Evolutionary conservation across 2,329 filamentous ascomycete species (phyloP).

Genomic region (Colletotrichum euphorbiae): DNA sequence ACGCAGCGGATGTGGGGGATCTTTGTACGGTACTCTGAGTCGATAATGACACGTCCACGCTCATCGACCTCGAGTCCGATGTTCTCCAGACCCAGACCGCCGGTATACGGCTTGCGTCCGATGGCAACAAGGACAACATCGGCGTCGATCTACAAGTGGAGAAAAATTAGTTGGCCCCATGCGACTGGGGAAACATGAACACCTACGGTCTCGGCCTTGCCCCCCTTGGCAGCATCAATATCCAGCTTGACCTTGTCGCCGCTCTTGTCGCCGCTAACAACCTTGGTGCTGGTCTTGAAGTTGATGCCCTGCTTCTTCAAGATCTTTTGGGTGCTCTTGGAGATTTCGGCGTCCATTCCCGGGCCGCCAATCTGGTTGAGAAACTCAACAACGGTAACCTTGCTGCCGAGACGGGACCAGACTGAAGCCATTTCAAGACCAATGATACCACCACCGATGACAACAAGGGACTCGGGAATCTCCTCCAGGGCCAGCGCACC

Average conservation of each 20-base stretch:
- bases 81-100: slow-evolving; percentile 92
- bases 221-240: slow-evolving; percentile 93
- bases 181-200: neutral
- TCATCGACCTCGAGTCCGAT: slow-evolving; percentile 93
- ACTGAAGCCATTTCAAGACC: slow-evolving; percentile 98
- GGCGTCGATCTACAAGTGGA: slow-evolving; percentile 76
- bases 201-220: slow-evolving; percentile 89
- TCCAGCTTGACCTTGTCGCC: slow-evolving; percentile 84
- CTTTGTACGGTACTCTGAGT: slow-evolving; percentile 99
- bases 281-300: slow-evolving; percentile 98
- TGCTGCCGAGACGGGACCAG: slow-evolving; percentile 91
- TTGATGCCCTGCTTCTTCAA: slow-evolving; percentile 97
- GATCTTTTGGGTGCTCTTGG: slow-evolving; percentile 92
- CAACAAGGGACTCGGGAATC: slow-evolving; percentile 95
- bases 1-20: slow-evolving; percentile 96
- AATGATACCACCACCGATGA: slow-evolving; percentile 98
- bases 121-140: slow-evolving; percentile 98
- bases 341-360: slow-evolving; percentile 95
- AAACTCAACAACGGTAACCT: slow-evolving; percentile 98
- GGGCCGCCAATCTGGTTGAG: slow-evolving; percentile 95
- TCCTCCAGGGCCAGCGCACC: slow-evolving; percentile 90
- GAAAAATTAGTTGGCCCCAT: slow-evolving; percentile 33
- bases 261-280: slow-evolving; percentile 83
- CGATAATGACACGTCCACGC: slow-evolving; percentile 93
- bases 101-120: slow-evolving; percentile 93